Evolutionary conservation across 2,329 filamentous ascomycete species (phyloP).

Genomic region (Ceratocystis papillata): DNA sequence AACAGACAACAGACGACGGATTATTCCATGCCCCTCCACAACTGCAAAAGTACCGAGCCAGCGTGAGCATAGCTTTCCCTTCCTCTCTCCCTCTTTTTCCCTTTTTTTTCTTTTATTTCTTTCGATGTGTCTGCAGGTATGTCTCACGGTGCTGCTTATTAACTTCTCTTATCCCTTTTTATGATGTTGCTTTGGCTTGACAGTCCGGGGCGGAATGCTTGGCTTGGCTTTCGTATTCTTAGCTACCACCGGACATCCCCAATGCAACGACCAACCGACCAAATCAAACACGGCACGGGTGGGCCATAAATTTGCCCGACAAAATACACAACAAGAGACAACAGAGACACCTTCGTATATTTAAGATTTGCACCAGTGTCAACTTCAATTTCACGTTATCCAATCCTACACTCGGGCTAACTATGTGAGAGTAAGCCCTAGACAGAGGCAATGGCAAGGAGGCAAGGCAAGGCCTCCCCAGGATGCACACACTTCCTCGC

Average conservation of each 20-base stretch:
- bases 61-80: background rate
- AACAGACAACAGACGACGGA: background rate
- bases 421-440: background rate
- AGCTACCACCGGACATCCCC: conserved; percentile 12
- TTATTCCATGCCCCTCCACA: background rate
- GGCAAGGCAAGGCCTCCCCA: too few species aligned
- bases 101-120: background rate
- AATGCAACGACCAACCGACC: background rate
- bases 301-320: background rate
- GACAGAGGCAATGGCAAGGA: background rate
- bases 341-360: conserved; percentile 1
- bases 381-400: background rate
- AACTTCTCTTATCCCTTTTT: background rate
- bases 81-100: background rate
- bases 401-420: too few species aligned
- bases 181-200: background rate
- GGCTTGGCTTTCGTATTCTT: conserved; percentile 5
- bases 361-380: conserved; percentile 1
- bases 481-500: too few species aligned
- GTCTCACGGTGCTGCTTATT: background rate
- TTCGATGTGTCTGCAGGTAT: background rate
- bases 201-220: background rate
- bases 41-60: background rate
- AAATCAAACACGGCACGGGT: background rate
- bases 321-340: background rate